These are phyloP conservation scores for Talaromyces verruculosus DNA, from an alignment of 2,329 filamentous ascomycete species.

Conservation along the genomic window DNA sequence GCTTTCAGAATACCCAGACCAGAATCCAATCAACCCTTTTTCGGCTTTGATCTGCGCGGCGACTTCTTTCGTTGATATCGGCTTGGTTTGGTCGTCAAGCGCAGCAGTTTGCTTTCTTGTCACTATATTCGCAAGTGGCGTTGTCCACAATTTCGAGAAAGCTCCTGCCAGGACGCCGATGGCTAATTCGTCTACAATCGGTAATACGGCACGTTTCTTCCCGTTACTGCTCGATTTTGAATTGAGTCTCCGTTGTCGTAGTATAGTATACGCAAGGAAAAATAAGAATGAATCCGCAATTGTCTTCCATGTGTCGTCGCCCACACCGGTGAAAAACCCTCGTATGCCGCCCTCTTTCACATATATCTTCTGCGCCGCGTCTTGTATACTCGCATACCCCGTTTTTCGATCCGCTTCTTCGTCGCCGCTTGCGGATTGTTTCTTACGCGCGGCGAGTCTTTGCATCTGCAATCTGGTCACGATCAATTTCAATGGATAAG, in stretches of 20 bases:
- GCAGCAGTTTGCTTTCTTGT: slow-evolving; percentile 74
- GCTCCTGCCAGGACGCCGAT: slow-evolving; percentile 71
- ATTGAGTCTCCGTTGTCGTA: slow-evolving; percentile 49
- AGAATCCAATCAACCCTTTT: slow-evolving; percentile 73
- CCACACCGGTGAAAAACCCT: slow-evolving; percentile 69
- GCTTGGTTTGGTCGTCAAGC: slow-evolving; percentile 28
- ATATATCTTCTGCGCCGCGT: slow-evolving; percentile 71
- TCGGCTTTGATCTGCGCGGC: slow-evolving; percentile 64
- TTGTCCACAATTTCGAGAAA: slow-evolving; percentile 72
- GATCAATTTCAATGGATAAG: slow-evolving; percentile 80
- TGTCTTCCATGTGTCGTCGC: slow-evolving; percentile 65
- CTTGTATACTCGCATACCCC: slow-evolving; percentile 65
- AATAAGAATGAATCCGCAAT: slow-evolving; percentile 78
- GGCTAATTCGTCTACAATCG: slow-evolving; percentile 68
- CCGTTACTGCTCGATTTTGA: slow-evolving; percentile 28
- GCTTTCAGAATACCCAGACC: slow-evolving; percentile 82
- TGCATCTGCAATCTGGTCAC: slow-evolving; percentile 82
- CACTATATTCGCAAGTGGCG: slow-evolving; percentile 78
- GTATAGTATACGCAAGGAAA: slow-evolving; percentile 73
- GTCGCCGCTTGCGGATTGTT: slow-evolving; percentile 14
- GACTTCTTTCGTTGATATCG: slow-evolving; percentile 56
- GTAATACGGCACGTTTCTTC: slow-evolving; percentile 46
- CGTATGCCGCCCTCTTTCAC: slow-evolving; percentile 70
- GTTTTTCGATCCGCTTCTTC: slow-evolving; percentile 53
- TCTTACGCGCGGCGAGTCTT: slow-evolving; percentile 52